These are phyloP conservation scores for Ceratocystis huliohia DNA, from an alignment of 2,329 filamentous ascomycete species.

Conservation along the genomic window DNA sequence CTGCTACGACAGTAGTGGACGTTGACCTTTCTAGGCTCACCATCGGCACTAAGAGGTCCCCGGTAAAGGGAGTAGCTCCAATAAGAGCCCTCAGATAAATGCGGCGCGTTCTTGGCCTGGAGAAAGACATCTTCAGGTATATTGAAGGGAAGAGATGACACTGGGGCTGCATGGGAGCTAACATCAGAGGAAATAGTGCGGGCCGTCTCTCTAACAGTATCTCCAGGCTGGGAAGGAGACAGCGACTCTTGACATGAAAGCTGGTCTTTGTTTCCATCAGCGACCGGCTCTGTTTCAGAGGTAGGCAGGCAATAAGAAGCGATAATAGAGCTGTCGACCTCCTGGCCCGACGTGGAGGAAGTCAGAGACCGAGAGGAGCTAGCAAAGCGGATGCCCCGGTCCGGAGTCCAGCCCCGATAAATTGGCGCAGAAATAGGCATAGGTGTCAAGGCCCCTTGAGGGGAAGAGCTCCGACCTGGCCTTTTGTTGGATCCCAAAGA, in stretches of 20 bases:
- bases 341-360: neutral
- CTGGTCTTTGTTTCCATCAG: neutral
- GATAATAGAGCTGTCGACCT: neutral
- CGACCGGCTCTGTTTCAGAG: neutral
- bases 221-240: neutral
- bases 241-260: neutral
- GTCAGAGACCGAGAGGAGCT: neutral
- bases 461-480: neutral
- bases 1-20: conserved; percentile 67
- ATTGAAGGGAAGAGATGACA: conserved; percentile 34
- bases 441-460: neutral
- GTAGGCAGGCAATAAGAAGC: neutral
- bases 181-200: conserved; percentile 18
- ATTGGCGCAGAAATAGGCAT: neutral
- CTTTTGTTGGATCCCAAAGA: neutral
- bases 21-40: conserved; percentile 41
- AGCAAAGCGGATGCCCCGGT: conserved; percentile 16
- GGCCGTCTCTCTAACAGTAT: neutral
- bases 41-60: conserved; percentile 31
- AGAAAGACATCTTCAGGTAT: conserved; percentile 36
- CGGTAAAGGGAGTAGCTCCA: conserved; percentile 61
- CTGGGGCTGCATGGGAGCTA: conserved; percentile 27
- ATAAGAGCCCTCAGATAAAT: conserved; percentile 39
- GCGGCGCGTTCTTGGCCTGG: conserved; percentile 35
- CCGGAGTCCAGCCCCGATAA: conserved; percentile 4